These are phyloP conservation scores for Zasmidium citrigriseum DNA, from an alignment of 2,329 filamentous ascomycete species.

Conservation along the genomic window DNA sequence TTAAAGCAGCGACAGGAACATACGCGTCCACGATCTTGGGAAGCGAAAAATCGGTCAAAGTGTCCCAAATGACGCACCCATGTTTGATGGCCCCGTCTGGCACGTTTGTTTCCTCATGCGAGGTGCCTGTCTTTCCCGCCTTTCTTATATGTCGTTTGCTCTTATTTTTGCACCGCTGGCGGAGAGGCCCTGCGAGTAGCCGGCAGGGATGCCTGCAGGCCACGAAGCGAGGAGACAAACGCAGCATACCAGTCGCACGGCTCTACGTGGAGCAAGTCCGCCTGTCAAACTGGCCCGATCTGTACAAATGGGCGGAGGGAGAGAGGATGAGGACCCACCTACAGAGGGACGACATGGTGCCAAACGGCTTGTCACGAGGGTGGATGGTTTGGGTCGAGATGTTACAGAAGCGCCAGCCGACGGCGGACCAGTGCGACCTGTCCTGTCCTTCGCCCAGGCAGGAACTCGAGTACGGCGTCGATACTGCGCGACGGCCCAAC, in stretches of 20 bases:
- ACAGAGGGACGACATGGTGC: background rate
- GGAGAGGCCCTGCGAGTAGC: conserved; percentile 4
- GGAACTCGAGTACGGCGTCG: conserved; percentile 5
- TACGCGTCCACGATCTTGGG: background rate
- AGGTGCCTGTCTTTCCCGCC: background rate
- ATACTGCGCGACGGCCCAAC: background rate
- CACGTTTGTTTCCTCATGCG: conserved; percentile 4
- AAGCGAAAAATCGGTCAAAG: background rate
- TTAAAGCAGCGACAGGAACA: background rate
- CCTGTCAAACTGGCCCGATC: background rate
- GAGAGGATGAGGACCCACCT: background rate
- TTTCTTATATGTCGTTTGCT: conserved; percentile 12
- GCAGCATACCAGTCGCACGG: conserved; percentile 11
- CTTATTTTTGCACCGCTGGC: background rate
- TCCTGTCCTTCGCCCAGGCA: background rate
- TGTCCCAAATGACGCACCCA: conserved; percentile 7
- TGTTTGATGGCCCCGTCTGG: background rate
- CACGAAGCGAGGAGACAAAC: conserved; percentile 5
- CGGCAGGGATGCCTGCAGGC: conserved; percentile 13
- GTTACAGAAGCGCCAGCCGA: background rate
- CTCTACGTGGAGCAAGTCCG: background rate
- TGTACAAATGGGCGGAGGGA: background rate
- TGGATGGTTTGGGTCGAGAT: background rate
- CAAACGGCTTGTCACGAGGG: conserved; percentile 18
- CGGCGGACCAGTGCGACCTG: background rate